Conservation (phyloP, 495 filamentous ascomycete genomes). For the Hyaloscypha finlandica region DNA sequence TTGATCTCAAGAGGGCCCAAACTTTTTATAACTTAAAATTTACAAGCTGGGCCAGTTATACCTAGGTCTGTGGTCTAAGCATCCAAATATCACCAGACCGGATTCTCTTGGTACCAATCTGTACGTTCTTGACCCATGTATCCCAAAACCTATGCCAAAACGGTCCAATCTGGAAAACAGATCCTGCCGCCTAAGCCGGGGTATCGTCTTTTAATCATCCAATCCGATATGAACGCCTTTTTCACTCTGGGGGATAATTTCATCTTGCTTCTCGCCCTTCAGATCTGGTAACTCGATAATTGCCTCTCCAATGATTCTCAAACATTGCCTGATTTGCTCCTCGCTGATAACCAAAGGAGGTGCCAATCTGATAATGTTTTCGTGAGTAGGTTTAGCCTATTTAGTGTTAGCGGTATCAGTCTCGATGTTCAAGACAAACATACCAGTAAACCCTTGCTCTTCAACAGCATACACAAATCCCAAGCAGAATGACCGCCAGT, state of each 20-base stretch:
- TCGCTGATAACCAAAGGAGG: constrained; percentile 86
- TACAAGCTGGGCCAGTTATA: neutral
- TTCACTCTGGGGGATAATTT: constrained; percentile 26
- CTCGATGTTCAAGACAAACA: constrained; percentile 19
- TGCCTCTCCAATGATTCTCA: constrained; percentile 75
- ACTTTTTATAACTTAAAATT: neutral
- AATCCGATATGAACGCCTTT: constrained; percentile 29
- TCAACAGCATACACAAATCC: constrained; percentile 95
- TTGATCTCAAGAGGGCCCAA: too few relatives aligned
- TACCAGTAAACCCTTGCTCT: constrained; percentile 93
- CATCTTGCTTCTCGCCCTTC: constrained; percentile 28
- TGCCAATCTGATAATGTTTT: constrained; percentile 96
- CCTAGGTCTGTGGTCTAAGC: neutral
- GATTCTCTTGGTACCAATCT: neutral
- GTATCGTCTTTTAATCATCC: constrained; percentile 1
- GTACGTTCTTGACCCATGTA: neutral
- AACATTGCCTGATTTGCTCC: constrained; percentile 75
- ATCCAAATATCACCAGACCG: neutral
- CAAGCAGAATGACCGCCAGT: constrained; percentile 87
- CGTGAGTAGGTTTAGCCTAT: constrained; percentile 96
- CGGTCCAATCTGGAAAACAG: neutral
- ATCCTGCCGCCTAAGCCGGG: constrained; percentile 2
- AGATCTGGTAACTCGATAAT: constrained; percentile 58
- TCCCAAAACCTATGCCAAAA: neutral
- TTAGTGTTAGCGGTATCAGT: neutral